These are phyloP conservation scores for Fennellomyces sp. DNA, from an alignment of 371 early-diverging fungal genomes.

Conservation along the genomic window DNA sequence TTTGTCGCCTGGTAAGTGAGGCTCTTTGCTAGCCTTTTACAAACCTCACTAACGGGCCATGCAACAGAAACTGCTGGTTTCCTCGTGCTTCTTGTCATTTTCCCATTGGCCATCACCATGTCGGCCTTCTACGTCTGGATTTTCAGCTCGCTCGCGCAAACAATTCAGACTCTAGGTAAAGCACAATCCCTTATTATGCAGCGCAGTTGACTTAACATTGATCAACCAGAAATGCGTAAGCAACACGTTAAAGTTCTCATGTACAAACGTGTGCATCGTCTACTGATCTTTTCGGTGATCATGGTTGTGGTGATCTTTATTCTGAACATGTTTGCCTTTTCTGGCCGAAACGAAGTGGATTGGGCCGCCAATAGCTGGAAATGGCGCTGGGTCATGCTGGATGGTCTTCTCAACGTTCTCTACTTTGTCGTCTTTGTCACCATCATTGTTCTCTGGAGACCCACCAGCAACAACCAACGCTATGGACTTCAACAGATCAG, in stretches of 20 bases:
- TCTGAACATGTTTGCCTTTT: conserved; percentile 76
- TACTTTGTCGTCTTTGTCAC: conserved; percentile 81
- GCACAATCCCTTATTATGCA: not conserved
- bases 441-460: conserved; percentile 90
- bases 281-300: conserved; percentile 77
- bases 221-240: conserved; percentile 62
- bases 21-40: too few relatives aligned
- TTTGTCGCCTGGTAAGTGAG: conserved; percentile 49
- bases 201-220: not conserved
- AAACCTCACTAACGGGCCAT: not conserved
- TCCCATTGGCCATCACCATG: conserved; percentile 91
- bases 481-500: conserved; percentile 63
- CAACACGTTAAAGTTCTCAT: conserved; percentile 89
- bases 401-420: conserved; percentile 84
- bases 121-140: conserved; percentile 95
- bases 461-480: conserved; percentile 89
- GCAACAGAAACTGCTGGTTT: conserved; percentile 63
- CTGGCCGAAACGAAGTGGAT: conserved; percentile 58
- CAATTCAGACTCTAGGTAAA: conserved; percentile 32
- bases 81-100: conserved; percentile 77
- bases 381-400: conserved; percentile 90
- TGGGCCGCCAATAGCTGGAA: conserved; percentile 86
- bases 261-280: conserved; percentile 85
- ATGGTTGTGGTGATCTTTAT: conserved; percentile 79
- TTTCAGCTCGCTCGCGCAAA: conserved; percentile 41